Evolutionary conservation across 805 yeast species (phyloP).

Genomic region (Starmerella potacharoeniae): DNA sequence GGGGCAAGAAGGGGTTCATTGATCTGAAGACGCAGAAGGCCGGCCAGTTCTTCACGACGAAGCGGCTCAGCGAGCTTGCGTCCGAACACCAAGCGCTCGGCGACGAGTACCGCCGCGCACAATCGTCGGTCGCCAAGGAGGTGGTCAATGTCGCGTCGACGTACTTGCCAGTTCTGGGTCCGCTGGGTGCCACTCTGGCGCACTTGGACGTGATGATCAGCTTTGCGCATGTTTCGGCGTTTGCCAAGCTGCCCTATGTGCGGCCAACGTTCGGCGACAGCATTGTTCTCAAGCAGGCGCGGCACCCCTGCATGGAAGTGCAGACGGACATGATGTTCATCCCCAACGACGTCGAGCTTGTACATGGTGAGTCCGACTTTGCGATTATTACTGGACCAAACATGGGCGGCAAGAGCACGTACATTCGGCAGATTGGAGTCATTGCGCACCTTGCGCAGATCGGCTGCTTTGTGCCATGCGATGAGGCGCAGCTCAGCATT

Average conservation of each 20-base stretch:
- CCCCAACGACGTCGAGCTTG: conserved; percentile 72
- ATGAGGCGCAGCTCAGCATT: conserved; percentile 63
- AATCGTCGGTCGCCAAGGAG: conserved; percentile 67
- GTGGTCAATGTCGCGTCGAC: conserved; percentile 72
- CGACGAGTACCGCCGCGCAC: conserved; percentile 60
- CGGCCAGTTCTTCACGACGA: conserved; percentile 84
- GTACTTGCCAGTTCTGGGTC: conserved; percentile 66
- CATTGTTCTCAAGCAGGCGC: conserved; percentile 54
- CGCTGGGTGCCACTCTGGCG: conserved; percentile 52
- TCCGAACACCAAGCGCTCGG: conserved; percentile 47
- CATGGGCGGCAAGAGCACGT: conserved; percentile 80
- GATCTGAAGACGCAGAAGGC: conserved; percentile 90
- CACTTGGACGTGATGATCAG: conserved; percentile 73
- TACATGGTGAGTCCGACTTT: conserved; percentile 51
- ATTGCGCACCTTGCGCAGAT: conserved; percentile 62
- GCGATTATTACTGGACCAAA: conserved; percentile 80
- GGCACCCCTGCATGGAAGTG: conserved; percentile 91
- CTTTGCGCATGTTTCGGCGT: conserved; percentile 73
- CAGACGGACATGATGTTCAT: conserved; percentile 87
- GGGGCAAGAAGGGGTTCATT: conserved; percentile 48
- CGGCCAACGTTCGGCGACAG: conserved; percentile 53
- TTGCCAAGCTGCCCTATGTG: conserved; percentile 72
- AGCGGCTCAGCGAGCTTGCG: conserved; percentile 48
- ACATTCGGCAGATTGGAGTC: conserved; percentile 66
- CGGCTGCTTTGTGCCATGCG: conserved; percentile 70